Evolutionary conservation across 768 basidiomycete genomes (phyloP), one percentile per base, ranked within the genome.

Genomic region (Sutorius australiensis): DNA sequence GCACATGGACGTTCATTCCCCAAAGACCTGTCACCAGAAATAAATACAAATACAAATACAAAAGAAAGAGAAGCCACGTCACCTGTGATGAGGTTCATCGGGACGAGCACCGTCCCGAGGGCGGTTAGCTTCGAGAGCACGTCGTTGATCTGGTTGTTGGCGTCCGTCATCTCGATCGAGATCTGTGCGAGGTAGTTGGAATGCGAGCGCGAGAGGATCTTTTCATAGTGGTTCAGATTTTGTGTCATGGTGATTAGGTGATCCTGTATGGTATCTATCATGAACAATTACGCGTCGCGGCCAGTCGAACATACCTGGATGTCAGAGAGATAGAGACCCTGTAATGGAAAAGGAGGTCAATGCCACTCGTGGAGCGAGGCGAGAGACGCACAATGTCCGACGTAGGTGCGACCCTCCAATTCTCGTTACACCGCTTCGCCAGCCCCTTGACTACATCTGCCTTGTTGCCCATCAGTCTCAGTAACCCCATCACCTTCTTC

Each of bases 231-330:
- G 68, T 98, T 99, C 78, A 99, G 68, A 67, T 95, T 98, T 73
- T 99, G 97, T 3, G 97, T 99, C 94, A 98, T 98, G 19, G 97
- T 99, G 72, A 98, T 98, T 70, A 99, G 73, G 74, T 99, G 97
- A 70, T 99, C 97, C 80, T 84, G 60, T 13, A 24, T 24, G 4
- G 24, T 17, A 11, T 17, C 16, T n/a, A 14, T 34, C 32, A 32
- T 64, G 6, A 64, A 51, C 43, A 43, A 24, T 24, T 4, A 24
- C 24, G 24, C 24, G 24, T 24, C 24, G 24, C 24, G 21, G 11
- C 27, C 10, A 30, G 17, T 34, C n/a, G 7, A 19, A 43, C 50
- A 51, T 61, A 82, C 84, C 74, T 93, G 95, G 60, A 98, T 98
- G 75, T 95, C 93, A 6, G 93, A 95, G 2, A 95, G 81, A 72